These are phyloP conservation scores for Colletotrichum neosansevieriae DNA, from an alignment of 2,329 filamentous ascomycete species.

Conservation along the genomic window DNA sequence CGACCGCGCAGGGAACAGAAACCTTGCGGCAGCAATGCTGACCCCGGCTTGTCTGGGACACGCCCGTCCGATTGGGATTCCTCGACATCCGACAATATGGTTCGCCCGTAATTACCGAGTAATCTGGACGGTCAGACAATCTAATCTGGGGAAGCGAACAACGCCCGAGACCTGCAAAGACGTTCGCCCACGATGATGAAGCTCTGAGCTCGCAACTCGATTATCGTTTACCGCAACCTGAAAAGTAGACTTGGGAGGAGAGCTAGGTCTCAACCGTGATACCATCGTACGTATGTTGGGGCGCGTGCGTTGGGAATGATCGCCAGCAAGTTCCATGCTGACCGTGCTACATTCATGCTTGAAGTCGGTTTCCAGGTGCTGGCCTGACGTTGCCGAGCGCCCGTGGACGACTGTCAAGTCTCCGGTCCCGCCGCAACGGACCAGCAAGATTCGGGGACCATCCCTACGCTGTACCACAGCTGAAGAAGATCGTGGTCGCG, in stretches of 20 bases:
- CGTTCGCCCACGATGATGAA: neutral
- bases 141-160: constrained; percentile 20
- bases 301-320: constrained; percentile 25
- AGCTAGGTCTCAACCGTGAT: constrained; percentile 1
- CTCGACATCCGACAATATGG: constrained; percentile 27
- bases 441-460: constrained; percentile 16
- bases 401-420: constrained; percentile 20
- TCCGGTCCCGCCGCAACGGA: constrained; percentile 21
- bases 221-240: neutral
- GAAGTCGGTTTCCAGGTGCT: constrained; percentile 14
- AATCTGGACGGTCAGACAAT: constrained; percentile 31
- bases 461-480: constrained; percentile 6
- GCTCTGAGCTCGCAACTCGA: constrained; percentile 15
- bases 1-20: neutral
- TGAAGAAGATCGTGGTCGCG: neutral
- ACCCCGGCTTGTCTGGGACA: constrained; percentile 25
- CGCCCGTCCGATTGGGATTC: constrained; percentile 20
- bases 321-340: constrained; percentile 9
- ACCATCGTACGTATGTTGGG: neutral
- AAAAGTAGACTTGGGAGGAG: neutral
- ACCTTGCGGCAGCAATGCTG: constrained; percentile 17
- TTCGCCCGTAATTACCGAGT: constrained; percentile 28
- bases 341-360: constrained; percentile 34
- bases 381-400: constrained; percentile 23
- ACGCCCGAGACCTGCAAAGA: constrained; percentile 28